Evolutionary conservation across 1,139 yeast genomes (phyloP).

Genomic region (Wickerhamomyces sp.): DNA sequence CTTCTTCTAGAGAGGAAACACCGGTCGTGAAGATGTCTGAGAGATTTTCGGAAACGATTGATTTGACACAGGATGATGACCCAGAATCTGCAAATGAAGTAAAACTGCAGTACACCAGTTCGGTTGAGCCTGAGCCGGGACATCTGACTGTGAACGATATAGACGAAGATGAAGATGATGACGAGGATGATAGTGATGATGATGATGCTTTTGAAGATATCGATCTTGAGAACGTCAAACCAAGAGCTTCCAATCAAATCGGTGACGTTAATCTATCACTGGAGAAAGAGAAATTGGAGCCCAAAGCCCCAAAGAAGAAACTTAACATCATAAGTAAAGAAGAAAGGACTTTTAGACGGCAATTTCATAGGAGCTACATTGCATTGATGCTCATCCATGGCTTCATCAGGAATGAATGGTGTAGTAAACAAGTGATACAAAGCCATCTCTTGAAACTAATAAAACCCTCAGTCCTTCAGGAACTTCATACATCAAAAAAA

Average conservation of each 20-base stretch:
- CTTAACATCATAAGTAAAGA: slow-evolving; percentile 41
- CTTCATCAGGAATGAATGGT: slow-evolving; percentile 66
- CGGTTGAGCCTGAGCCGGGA: slow-evolving; percentile 32
- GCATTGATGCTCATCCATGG: slow-evolving; percentile 62
- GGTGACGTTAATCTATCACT: slow-evolving; percentile 23
- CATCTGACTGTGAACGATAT: too few species aligned
- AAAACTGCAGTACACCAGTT: background rate
- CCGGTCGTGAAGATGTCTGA: background rate
- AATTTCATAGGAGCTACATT: slow-evolving; percentile 57
- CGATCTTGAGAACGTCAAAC: slow-evolving; percentile 29
- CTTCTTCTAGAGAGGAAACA: slow-evolving; percentile 3
- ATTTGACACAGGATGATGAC: slow-evolving; percentile 2
- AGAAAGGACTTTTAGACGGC: slow-evolving; percentile 46
- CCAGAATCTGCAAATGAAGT: slow-evolving; percentile 1
- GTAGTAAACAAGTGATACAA: slow-evolving; percentile 46
- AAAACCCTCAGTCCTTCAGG: slow-evolving; percentile 38
- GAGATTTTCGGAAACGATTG: slow-evolving; percentile 6
- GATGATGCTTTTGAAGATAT: slow-evolving; percentile 39
- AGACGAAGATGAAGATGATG: slow-evolving; percentile 20
- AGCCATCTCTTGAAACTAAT: slow-evolving; percentile 37
- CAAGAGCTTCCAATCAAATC: slow-evolving; percentile 18
- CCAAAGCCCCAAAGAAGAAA: slow-evolving; percentile 13
- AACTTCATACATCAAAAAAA: slow-evolving; percentile 42
- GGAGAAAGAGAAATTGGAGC: slow-evolving; percentile 4
- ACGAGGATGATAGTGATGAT: slow-evolving; percentile 28